Base-by-base conservation (phyloP, 352 stramenopile species). In the Pythium plurisporium region DNA sequence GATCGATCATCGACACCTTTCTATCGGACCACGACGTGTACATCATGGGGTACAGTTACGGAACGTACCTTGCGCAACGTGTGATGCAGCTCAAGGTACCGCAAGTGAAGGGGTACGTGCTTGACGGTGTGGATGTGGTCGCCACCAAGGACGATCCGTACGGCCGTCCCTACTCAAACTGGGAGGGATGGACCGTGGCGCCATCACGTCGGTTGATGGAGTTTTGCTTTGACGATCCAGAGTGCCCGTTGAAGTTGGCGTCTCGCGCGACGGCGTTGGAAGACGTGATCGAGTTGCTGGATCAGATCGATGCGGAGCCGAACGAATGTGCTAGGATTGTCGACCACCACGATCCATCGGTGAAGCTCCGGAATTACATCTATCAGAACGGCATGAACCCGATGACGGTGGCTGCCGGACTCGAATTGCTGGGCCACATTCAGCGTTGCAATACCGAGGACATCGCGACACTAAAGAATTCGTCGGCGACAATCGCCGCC, bases 1-100 rank as follows among this genome's bases (percentile, higher is more conserved):
- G 51, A 22, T 22, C n/a, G 19, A 38, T 71, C 29, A 70, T 74
- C 42, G 29, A 48, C 12, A 40, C 37, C 19, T 59, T 74, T 45
- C 36, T 65, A 8, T n/a, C 23, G 7, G 48, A 65, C 14, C 48
- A 67, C 6, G 4, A 70, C 2, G 57, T 71, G 17, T 59, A 55
- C 15, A 37, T 69, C 2, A 36, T 41, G 14, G 66, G 66, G 2
- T 46, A 38, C 20, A 74, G 66, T 55, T 74, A 74, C 62, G 66
- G 66, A 48, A 74, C 66, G 57, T 70, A 43, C 54, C 27, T 74
- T 1, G 27, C 50, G 23, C 56, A 70, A 34, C 66, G 62, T 29
- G 14, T 70, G 9, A 30, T 74, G 47, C 66, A 74, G 37, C 45
- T 74, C 4, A 15, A 64, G 5, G 27, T 59, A 4, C 49, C 49